Evolutionary conservation across 305 asterid genomes (phyloP), one percentile per base, ranked within the genome.

Genomic region (Ilex paraguariensis): DNA sequence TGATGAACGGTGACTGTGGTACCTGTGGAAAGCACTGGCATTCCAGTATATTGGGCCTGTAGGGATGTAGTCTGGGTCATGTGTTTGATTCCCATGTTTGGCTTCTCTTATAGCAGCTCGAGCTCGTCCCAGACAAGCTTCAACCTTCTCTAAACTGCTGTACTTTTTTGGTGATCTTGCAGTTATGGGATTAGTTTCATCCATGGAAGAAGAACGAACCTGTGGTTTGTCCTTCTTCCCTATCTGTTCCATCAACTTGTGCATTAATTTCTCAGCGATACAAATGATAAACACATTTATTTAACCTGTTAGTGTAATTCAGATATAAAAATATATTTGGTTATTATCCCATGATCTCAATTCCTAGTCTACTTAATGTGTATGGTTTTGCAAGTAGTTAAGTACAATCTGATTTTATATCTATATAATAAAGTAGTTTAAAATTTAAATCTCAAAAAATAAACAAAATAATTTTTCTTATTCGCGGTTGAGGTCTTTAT

Each of bases 1-100:
- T 36, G 6, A 5, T 36, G 7, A 36, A 36, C 6, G 9, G 42
- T 5, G 42, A 36, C 2, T 36, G 6, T 4, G 9, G 6, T 36
- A 85, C 96, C 86, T 81, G 48, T 85, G 96, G 56, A 90, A 90
- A 5, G 90, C 78, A 17, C 81, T 55, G 62, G 95, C 70, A 61
- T 84, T 81, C 86, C 76, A 65, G 67, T 87, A 90, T 39, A 85
- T 69, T 5, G 97, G 90, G 63, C 96, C 97, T 0, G 61, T 45
- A 0, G 97, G 96, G 60, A 71, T 48, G 57, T 84, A 90, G 32
- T 82, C 78, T 0, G 77, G 40, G 60, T 87, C 92, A 14, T 61
- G 16, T 2, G 77, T 30, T 53, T 59, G 56, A 54, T 74, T 77
- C 39, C 75, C 76, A 14, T 1, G 59, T 30, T 3, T 66, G 3